phyloP scores from a whole-genome alignment of 2,329 filamentous ascomycete genomes.

The Scytalidium sp. region DNA sequence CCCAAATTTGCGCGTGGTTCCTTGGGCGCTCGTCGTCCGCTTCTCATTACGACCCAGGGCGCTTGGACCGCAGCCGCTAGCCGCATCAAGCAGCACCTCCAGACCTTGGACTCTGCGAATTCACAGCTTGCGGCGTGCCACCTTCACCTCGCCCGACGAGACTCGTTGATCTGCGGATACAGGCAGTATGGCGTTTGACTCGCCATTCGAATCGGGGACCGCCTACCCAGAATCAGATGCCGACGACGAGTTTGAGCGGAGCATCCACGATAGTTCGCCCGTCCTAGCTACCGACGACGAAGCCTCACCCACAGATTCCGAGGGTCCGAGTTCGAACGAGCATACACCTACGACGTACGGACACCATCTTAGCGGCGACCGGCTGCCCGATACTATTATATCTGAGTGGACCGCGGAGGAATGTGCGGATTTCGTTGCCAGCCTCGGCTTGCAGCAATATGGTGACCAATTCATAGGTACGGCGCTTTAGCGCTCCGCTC shows the following conservation, averaged over 20 bases:
- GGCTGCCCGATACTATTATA: slow-evolving; percentile 71
- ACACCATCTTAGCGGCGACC: slow-evolving; percentile 61
- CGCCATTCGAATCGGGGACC: slow-evolving; percentile 62
- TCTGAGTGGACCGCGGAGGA: slow-evolving; percentile 82
- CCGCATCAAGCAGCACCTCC: neutral
- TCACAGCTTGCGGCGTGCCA: neutral
- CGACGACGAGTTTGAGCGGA: slow-evolving; percentile 80
- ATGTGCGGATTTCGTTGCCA: slow-evolving; percentile 82
- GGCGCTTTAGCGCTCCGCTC: slow-evolving; percentile 23
- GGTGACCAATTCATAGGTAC: slow-evolving; percentile 78
- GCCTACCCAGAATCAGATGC: slow-evolving; percentile 78
- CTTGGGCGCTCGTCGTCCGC: neutral
- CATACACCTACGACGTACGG: slow-evolving; percentile 79
- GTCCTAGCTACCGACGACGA: slow-evolving; percentile 65
- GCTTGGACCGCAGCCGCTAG: neutral
- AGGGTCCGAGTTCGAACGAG: slow-evolving; percentile 61
- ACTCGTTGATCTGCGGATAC: neutral
- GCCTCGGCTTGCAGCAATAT: slow-evolving; percentile 79
- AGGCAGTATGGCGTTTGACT: slow-evolving; percentile 20
- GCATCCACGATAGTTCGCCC: slow-evolving; percentile 65
- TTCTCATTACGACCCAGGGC: neutral
- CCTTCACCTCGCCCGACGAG: neutral
- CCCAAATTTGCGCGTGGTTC: neutral
- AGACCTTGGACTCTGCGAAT: neutral
- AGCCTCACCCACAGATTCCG: slow-evolving; percentile 67